Percentiles rank a stretch among this genome's conserved stretches.
Conservation (phyloP, 495 filamentous ascomycete species). For the Diplogelasinospora grovesii region DNA sequence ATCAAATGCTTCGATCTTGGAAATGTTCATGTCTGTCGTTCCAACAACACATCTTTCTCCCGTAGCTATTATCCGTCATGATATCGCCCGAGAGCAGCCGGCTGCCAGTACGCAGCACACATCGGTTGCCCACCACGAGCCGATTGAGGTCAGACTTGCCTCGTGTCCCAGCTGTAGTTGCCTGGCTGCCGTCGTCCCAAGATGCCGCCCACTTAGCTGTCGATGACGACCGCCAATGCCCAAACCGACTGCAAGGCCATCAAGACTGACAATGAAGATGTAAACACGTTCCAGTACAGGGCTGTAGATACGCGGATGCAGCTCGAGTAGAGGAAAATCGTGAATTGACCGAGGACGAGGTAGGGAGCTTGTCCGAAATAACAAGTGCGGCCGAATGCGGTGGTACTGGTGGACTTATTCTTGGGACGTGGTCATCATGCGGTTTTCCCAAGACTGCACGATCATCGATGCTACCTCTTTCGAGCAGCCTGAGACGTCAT, state of each 20-base stretch:
- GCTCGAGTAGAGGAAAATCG: conserved; percentile 36
- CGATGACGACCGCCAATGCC: conserved; percentile 29
- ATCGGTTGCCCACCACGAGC: conserved; percentile 34
- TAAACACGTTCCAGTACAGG: conserved; percentile 36
- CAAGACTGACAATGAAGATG: conserved; percentile 20
- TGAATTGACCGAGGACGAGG: conserved; percentile 29
- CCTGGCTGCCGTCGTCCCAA: conserved; percentile 37
- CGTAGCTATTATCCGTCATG: conserved; percentile 38
- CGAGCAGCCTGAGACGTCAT: no score
- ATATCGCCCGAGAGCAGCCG: conserved; percentile 36
- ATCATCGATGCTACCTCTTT: background rate
- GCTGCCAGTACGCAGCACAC: conserved; percentile 36
- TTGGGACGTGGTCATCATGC: background rate
- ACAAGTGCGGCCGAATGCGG: conserved; percentile 39
- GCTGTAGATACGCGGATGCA: conserved; percentile 25
- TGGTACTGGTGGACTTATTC: conserved; percentile 3
- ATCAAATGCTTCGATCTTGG: no score
- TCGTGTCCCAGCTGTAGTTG: conserved; percentile 41
- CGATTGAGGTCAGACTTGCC: conserved; percentile 42
- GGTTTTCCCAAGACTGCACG: background rate
- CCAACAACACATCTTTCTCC: no score
- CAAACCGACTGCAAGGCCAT: conserved; percentile 26
- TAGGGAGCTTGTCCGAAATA: conserved; percentile 35
- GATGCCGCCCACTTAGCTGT: conserved; percentile 35
- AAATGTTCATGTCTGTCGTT: no score